Evolutionary conservation across 2,329 filamentous ascomycete species (phyloP).

Genomic region (Rhynchosporium agropyri): DNA sequence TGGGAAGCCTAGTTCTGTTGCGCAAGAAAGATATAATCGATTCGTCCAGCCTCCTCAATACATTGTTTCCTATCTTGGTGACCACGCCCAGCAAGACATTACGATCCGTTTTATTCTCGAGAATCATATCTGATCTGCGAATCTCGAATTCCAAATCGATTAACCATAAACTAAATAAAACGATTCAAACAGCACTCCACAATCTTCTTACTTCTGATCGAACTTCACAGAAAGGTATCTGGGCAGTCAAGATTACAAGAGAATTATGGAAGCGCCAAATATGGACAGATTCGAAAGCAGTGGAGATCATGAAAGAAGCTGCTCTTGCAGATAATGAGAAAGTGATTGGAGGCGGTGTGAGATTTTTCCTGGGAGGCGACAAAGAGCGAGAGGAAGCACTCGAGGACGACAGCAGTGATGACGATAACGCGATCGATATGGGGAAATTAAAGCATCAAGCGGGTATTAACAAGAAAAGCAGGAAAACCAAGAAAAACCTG

Average conservation of each 20-base stretch:
- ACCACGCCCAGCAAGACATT: conserved; percentile 91
- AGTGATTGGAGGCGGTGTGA: conserved; percentile 81
- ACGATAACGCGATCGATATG: conserved; percentile 82
- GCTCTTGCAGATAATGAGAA: conserved; percentile 90
- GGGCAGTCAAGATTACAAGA: conserved; percentile 93
- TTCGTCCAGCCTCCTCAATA: conserved; percentile 80
- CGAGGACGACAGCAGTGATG: conserved; percentile 72
- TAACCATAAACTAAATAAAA: conserved; percentile 91
- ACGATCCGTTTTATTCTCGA: conserved; percentile 79
- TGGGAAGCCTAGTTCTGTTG: conserved; percentile 84
- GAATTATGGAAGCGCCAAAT: conserved; percentile 97
- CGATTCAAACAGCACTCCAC: conserved; percentile 89
- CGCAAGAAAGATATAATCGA: conserved; percentile 91
- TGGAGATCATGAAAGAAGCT: conserved; percentile 98
- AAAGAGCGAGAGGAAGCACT: conserved; percentile 93
- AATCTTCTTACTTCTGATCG: conserved; percentile 88
- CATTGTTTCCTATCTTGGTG: conserved; percentile 91
- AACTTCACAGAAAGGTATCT: conserved; percentile 82
- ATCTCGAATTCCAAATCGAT: conserved; percentile 83
- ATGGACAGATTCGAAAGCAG: conserved; percentile 91
- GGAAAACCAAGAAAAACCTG: conserved; percentile 79
- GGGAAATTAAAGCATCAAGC: conserved; percentile 80
- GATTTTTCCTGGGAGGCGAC: conserved; percentile 95
- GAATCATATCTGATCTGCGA: conserved; percentile 88
- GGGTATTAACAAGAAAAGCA: conserved; percentile 94